phyloP scores from a whole-genome alignment of 2,329 filamentous ascomycete genomes.

The Pseudogymnoascus sp. region DNA sequence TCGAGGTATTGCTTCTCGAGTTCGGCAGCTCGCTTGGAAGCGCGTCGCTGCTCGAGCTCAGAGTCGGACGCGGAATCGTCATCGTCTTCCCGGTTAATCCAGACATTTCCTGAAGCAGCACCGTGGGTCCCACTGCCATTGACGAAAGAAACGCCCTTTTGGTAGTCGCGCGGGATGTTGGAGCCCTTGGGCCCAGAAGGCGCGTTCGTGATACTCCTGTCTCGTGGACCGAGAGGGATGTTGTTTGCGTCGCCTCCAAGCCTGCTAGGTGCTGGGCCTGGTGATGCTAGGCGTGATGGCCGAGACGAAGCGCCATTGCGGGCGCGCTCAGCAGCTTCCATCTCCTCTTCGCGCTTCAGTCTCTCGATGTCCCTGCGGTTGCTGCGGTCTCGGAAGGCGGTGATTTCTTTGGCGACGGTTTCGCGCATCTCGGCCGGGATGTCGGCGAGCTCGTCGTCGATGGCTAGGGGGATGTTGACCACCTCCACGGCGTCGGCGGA shows the following conservation, averaged over 20 bases:
- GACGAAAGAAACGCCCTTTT: slow-evolving; percentile 72
- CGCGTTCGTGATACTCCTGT: slow-evolving; percentile 60
- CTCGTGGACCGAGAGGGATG: slow-evolving; percentile 66
- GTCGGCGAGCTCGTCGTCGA: slow-evolving; percentile 89
- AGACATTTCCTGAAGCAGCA: slow-evolving; percentile 33
- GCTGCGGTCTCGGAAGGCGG: slow-evolving; percentile 86
- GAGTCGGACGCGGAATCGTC: slow-evolving; percentile 82
- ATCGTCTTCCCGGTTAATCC: slow-evolving; percentile 65
- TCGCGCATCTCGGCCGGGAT: slow-evolving; percentile 95
- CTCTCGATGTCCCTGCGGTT: slow-evolving; percentile 83
- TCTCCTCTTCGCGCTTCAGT: slow-evolving; percentile 78
- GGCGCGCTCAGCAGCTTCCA: slow-evolving; percentile 75
- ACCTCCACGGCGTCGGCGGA: slow-evolving; percentile 66
- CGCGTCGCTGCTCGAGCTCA: slow-evolving; percentile 67
- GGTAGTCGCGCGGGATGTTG: slow-evolving; percentile 62
- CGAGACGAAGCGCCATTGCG: slow-evolving; percentile 55
- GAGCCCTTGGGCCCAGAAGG: slow-evolving; percentile 61
- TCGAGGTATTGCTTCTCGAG: slow-evolving; percentile 74
- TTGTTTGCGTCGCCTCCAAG: slow-evolving; percentile 61
- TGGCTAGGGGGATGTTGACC: slow-evolving; percentile 76
- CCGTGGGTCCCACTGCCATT: slow-evolving; percentile 66
- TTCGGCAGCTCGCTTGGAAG: slow-evolving; percentile 64
- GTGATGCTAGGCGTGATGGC: slow-evolving; percentile 61
- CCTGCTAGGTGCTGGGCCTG: slow-evolving; percentile 43
- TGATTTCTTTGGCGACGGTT: slow-evolving; percentile 87